phyloP scores from a whole-genome alignment of 2,329 filamentous ascomycete genomes.

The Neopestalotiopsis sp. region DNA sequence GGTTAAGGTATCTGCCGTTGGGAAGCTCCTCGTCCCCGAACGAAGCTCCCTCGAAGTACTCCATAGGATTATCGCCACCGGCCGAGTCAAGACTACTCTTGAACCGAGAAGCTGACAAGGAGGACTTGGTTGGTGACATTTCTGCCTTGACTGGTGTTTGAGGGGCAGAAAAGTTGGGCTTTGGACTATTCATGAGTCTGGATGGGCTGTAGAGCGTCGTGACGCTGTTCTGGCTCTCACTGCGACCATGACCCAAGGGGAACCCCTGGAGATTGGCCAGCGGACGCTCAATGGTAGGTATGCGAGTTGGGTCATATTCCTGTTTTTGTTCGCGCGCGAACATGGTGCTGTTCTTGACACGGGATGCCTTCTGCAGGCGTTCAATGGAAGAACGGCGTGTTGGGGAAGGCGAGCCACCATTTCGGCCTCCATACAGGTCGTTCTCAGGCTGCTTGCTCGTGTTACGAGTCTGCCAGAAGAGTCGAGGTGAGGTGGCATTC shows the following conservation, averaged over 20 bases:
- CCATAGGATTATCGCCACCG: conserved; percentile 70
- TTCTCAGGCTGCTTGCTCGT: conserved; percentile 75
- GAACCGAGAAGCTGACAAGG: conserved; percentile 72
- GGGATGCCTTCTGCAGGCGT: conserved; percentile 90
- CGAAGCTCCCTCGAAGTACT: conserved; percentile 65
- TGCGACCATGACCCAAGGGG: conserved; percentile 56
- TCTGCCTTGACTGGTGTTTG: conserved; percentile 72
- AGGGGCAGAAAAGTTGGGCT: conserved; percentile 35
- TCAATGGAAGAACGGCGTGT: conserved; percentile 90
- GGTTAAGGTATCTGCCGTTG: conserved; percentile 72
- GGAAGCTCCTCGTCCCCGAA: conserved; percentile 64
- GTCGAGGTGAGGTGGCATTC: conserved; percentile 73
- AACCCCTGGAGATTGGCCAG: conserved; percentile 74
- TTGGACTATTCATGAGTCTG: conserved; percentile 43
- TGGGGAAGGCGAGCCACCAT: conserved; percentile 68
- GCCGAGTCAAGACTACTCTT: conserved; percentile 75
- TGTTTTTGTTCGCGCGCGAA: conserved; percentile 90
- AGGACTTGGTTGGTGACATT: conserved; percentile 86
- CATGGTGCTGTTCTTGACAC: conserved; percentile 98
- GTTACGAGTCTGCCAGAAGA: conserved; percentile 90
- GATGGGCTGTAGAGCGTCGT: conserved; percentile 59
- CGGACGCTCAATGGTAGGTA: conserved; percentile 82
- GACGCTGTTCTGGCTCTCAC: conserved; percentile 66
- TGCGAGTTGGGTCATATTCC: conserved; percentile 84
- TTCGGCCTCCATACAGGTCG: conserved; percentile 62